These are phyloP conservation scores for Polygonum aviculare DNA, from an alignment of 148 eudicot species.

Conservation along the genomic window DNA sequence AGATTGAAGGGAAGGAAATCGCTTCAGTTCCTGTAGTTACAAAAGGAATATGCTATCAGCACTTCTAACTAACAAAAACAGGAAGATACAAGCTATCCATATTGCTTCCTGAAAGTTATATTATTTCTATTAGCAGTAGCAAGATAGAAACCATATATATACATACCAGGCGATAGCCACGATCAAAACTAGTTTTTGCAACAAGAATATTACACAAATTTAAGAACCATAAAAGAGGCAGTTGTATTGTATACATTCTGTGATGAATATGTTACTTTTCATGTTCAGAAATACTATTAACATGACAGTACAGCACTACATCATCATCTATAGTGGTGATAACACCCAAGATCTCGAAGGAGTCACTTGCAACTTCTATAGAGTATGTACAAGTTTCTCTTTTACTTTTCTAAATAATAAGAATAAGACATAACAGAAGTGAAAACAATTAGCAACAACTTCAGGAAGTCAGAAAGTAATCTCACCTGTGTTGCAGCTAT, in stretches of 20 bases:
- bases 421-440: not conserved
- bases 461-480: not conserved
- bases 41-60: slow-evolving; percentile 8
- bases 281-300: not conserved
- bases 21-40: slow-evolving; percentile 65
- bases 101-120: not conserved
- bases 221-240: not conserved
- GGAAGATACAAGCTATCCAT: not conserved
- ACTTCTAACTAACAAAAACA: not conserved
- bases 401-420: not conserved
- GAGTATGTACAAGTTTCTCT: not conserved
- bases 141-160: not conserved
- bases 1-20: slow-evolving; percentile 90
- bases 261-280: not conserved
- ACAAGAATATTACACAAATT: slow-evolving; percentile 5
- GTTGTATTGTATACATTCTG: not conserved
- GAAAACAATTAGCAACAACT: not conserved
- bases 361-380: not conserved
- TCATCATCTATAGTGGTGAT: not conserved
- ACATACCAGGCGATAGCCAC: not conserved
- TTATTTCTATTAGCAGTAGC: not conserved
- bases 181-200: not conserved
- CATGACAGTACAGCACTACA: not conserved
- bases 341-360: not conserved
- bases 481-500: slow-evolving; percentile 70